phyloP scores from a whole-genome alignment of 805 yeast genomes.

The Candida quercuum region DNA sequence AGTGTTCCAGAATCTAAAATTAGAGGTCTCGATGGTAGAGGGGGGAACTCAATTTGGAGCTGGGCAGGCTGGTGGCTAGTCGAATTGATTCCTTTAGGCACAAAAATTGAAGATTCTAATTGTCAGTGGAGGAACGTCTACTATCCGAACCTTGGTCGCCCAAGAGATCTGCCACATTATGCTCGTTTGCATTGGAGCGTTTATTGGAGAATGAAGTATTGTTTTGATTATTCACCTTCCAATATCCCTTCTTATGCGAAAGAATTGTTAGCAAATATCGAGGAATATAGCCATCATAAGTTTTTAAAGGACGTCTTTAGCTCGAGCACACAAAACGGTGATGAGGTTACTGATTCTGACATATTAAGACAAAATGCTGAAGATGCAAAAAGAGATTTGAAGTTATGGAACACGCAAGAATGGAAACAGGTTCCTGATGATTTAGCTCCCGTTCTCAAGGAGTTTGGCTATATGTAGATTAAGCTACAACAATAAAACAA shows the following conservation, averaged over 20 bases:
- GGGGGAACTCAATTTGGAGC: conserved; percentile 22
- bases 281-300: too few relatives aligned
- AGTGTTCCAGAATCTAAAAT: conserved; percentile 22
- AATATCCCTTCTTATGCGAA: conserved; percentile 36
- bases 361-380: conserved; percentile 4
- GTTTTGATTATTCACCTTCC: conserved; percentile 39
- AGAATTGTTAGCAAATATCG: conserved; percentile 17
- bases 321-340: too few relatives aligned
- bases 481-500: neutral
- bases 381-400: conserved; percentile 15
- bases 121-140: conserved; percentile 47
- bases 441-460: conserved; percentile 11
- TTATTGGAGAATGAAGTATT: conserved; percentile 45
- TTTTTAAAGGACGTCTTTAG: too few relatives aligned
- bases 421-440: conserved; percentile 35
- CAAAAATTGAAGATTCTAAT: conserved; percentile 38
- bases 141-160: conserved; percentile 53
- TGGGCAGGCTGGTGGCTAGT: conserved; percentile 54
- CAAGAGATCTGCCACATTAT: conserved; percentile 42
- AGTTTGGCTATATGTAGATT: neutral
- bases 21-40: conserved; percentile 33
- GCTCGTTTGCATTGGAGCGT: conserved; percentile 60
- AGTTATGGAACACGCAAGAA: conserved; percentile 23
- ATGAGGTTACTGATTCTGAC: conserved; percentile 5
- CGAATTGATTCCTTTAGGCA: conserved; percentile 56